phyloP scores from a whole-genome alignment of 2,329 filamentous ascomycete species.

The Microsporum canis region DNA sequence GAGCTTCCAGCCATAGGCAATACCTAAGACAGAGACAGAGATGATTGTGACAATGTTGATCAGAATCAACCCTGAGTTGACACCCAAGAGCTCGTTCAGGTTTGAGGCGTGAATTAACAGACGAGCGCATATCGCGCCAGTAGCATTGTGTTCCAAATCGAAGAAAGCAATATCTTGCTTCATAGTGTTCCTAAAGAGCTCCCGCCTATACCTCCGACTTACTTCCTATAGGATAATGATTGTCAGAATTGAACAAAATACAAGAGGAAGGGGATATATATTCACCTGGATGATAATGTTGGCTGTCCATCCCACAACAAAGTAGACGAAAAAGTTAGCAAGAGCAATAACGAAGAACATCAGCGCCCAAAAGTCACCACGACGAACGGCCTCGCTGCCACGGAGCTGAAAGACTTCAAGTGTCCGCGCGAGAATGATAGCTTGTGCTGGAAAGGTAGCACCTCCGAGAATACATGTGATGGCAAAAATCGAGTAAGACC shows the following conservation, averaged over 20 bases:
- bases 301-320: constrained; percentile 47
- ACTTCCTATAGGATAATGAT: constrained; percentile 55
- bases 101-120: constrained; percentile 70
- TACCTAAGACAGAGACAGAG: constrained; percentile 55
- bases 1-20: constrained; percentile 67
- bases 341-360: constrained; percentile 52
- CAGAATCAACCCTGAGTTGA: constrained; percentile 74
- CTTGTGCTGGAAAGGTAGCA: constrained; percentile 46
- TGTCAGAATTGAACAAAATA: constrained; percentile 52
- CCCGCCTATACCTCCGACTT: constrained; percentile 28
- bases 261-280: constrained; percentile 51
- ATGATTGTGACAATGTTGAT: constrained; percentile 62
- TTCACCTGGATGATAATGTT: constrained; percentile 55
- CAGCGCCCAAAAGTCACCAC: constrained; percentile 45
- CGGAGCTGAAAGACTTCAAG: constrained; percentile 47
- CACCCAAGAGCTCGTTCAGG: constrained; percentile 73
- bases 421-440: constrained; percentile 50
- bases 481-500: constrained; percentile 29
- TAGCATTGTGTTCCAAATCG: constrained; percentile 57
- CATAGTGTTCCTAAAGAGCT: constrained; percentile 51
- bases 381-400: constrained; percentile 38
- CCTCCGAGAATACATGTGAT: constrained; percentile 42
- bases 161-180: constrained; percentile 57
- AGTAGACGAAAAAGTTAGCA: constrained; percentile 51
- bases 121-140: constrained; percentile 67